Percentiles rank a stretch among this genome's conserved stretches.
Conservation (phyloP, 345 rosid species). For the Pseudoturritis turrita region DNA sequence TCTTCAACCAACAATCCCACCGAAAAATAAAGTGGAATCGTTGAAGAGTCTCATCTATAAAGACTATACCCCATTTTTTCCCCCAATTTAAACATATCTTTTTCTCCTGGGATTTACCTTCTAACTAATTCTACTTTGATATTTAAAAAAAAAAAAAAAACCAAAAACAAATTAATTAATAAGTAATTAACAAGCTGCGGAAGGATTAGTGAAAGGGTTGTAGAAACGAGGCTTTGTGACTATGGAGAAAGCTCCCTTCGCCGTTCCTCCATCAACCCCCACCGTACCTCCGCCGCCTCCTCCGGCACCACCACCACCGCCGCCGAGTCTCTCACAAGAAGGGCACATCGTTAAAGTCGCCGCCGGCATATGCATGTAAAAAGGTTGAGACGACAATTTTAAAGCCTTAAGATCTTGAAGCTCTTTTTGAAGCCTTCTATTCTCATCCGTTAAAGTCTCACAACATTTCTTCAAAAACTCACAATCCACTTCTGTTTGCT, state of each 20-base stretch:
- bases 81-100: not conserved
- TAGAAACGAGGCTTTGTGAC: slow-evolving; percentile 55
- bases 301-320: slow-evolving; percentile 3
- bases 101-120: slow-evolving; percentile 1
- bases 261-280: slow-evolving; percentile 23
- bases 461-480: slow-evolving; percentile 89
- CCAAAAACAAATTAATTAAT: slow-evolving; percentile 4
- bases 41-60: slow-evolving; percentile 31
- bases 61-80: slow-evolving; percentile 20
- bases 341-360: slow-evolving; percentile 78
- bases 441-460: slow-evolving; percentile 85
- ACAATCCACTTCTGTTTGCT: slow-evolving; percentile 97
- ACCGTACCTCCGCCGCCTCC: slow-evolving; percentile 14
- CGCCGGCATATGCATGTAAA: slow-evolving; percentile 79
- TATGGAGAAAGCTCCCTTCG: slow-evolving; percentile 25
- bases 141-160: slow-evolving; percentile 3
- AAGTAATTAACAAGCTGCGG: slow-evolving; percentile 68
- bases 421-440: slow-evolving; percentile 91
- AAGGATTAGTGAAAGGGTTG: slow-evolving; percentile 68
- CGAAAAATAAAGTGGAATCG: slow-evolving; percentile 61
- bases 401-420: slow-evolving; percentile 69
- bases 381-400: slow-evolving; percentile 49
- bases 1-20: slow-evolving; percentile 49
- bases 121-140: not conserved
- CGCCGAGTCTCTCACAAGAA: slow-evolving; percentile 69